Evolutionary conservation across 768 basidiomycete genomes (phyloP).

Genomic region (Tricholoma sp.): DNA sequence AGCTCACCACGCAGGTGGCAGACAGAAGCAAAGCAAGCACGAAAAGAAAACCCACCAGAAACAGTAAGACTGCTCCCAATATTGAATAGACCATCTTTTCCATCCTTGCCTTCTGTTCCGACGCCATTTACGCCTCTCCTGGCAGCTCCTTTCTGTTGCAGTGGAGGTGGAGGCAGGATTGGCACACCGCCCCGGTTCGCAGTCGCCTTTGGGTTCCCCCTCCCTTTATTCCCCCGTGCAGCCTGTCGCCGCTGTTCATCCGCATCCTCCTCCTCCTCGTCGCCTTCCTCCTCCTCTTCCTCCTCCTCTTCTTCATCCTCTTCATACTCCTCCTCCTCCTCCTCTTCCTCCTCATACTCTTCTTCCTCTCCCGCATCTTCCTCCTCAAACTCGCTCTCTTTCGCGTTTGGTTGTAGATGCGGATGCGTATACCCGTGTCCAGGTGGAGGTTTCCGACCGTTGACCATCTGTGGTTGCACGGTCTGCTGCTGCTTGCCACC

Average conservation of each 20-base stretch:
- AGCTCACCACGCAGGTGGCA: neutral
- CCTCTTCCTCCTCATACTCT: conserved; percentile 43
- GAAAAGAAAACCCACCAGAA: conserved; percentile 47
- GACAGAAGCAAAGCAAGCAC: neutral
- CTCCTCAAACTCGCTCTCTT: conserved; percentile 68
- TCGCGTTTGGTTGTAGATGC: conserved; percentile 51
- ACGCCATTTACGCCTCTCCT: conserved; percentile 12
- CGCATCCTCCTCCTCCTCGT: conserved; percentile 1
- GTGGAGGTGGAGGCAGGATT: conserved; percentile 14
- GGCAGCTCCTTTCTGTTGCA: conserved; percentile 15
- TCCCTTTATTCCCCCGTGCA: conserved; percentile 6
- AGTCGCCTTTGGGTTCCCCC: conserved; percentile 6
- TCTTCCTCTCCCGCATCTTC: conserved; percentile 38
- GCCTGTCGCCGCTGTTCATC: conserved; percentile 5
- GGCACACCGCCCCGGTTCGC: conserved; percentile 14
- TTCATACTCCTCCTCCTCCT: conserved; percentile 48
- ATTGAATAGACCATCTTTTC: conserved; percentile 68
- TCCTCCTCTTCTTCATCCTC: conserved; percentile 56
- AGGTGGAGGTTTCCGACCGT: conserved; percentile 15
- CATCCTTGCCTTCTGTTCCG: conserved; percentile 34
- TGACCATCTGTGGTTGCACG: conserved; percentile 8
- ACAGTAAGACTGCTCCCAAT: conserved; percentile 83
- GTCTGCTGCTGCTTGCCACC: conserved; percentile 2
- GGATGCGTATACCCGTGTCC: conserved; percentile 26
- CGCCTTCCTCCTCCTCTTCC: conserved; percentile 23